Evolutionary conservation across 1,284 basidiomycete species (phyloP).

Genomic region (Boletus semigastroideus): DNA sequence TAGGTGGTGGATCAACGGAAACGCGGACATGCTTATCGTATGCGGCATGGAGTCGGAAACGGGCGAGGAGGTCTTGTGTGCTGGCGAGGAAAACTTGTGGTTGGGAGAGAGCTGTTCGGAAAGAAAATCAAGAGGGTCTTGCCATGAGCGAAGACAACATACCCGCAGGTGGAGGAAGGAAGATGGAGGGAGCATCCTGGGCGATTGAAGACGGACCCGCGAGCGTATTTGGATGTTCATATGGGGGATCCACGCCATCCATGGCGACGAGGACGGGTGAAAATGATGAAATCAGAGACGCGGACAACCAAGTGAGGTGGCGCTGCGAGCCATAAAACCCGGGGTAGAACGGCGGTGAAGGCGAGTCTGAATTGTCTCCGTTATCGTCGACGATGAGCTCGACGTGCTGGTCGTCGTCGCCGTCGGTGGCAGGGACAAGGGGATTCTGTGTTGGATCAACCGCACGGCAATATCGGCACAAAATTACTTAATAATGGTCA

Average conservation of each 20-base stretch:
- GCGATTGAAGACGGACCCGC: slow-evolving; percentile 35
- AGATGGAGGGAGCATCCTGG: slow-evolving; percentile 25
- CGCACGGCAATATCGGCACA: slow-evolving; percentile 25
- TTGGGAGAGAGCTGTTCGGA: slow-evolving; percentile 34
- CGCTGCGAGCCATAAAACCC: slow-evolving; percentile 24
- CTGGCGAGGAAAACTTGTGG: slow-evolving; percentile 55
- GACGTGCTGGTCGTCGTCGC: slow-evolving; percentile 30
- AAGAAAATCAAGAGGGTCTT: slow-evolving; percentile 14
- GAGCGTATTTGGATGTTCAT: slow-evolving; percentile 27
- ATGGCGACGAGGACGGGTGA: slow-evolving; percentile 24
- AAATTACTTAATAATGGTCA: slow-evolving; percentile 34
- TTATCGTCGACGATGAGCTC: slow-evolving; percentile 33
- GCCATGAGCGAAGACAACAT: slow-evolving; percentile 8
- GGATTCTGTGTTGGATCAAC: slow-evolving; percentile 34
- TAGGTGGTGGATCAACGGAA: slow-evolving; percentile 32
- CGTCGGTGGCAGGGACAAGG: slow-evolving; percentile 38
- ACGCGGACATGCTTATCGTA: slow-evolving; percentile 77
- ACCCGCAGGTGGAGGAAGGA: slow-evolving; percentile 30
- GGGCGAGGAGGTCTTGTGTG: slow-evolving; percentile 72
- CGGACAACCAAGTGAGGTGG: slow-evolving; percentile 11
- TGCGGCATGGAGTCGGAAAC: slow-evolving; percentile 63
- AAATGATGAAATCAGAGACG: slow-evolving; percentile 27
- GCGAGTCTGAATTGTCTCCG: slow-evolving; percentile 10
- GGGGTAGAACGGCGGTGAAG: background rate
- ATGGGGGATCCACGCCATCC: slow-evolving; percentile 28